A percentile compares a stretch with the other conserved stretches of the same genome.
Conservation (phyloP, 257 asterid genomes). For the Mitragyna speciosa region DNA sequence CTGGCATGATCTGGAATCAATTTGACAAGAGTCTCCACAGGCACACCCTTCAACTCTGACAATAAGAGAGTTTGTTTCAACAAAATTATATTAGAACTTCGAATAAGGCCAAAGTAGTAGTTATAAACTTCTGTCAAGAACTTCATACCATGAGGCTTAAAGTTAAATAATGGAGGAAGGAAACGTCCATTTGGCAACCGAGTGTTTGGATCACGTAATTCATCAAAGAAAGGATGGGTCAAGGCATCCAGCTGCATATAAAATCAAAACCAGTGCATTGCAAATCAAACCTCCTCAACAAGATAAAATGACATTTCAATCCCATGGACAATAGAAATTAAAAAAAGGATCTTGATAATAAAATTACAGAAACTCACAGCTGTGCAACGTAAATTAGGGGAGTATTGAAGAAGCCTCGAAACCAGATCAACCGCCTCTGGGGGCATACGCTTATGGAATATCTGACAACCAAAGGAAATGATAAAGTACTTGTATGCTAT, state of each 20-base stretch:
- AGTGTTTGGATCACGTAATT: constrained; percentile 51
- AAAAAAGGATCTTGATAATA: background rate
- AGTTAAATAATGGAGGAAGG: constrained; percentile 61
- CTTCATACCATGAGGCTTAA: constrained; percentile 51
- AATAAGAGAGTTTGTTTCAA: constrained; percentile 15
- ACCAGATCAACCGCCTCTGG: constrained; percentile 68
- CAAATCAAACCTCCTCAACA: background rate
- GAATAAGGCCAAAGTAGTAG: background rate
- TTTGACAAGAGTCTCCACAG: constrained; percentile 53
- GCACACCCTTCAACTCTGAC: constrained; percentile 83
- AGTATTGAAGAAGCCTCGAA: constrained; percentile 59
- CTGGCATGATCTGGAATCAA: constrained; percentile 85
- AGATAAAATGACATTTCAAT: background rate
- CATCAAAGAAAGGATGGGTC: constrained; percentile 54
- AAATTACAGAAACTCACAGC: constrained; percentile 43
- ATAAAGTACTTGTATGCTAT: background rate
- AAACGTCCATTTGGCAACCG: constrained; percentile 60
- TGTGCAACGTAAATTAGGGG: constrained; percentile 55
- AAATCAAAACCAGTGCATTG: constrained; percentile 2
- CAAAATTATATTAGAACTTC: background rate
- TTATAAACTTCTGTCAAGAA: background rate
- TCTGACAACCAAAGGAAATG: constrained; percentile 27
- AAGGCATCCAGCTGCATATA: constrained; percentile 49
- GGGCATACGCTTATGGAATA: constrained; percentile 61
- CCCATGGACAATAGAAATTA: background rate